phyloP scores from a whole-genome alignment of 495 filamentous ascomycete genomes.

The Neurospora sp. region DNA sequence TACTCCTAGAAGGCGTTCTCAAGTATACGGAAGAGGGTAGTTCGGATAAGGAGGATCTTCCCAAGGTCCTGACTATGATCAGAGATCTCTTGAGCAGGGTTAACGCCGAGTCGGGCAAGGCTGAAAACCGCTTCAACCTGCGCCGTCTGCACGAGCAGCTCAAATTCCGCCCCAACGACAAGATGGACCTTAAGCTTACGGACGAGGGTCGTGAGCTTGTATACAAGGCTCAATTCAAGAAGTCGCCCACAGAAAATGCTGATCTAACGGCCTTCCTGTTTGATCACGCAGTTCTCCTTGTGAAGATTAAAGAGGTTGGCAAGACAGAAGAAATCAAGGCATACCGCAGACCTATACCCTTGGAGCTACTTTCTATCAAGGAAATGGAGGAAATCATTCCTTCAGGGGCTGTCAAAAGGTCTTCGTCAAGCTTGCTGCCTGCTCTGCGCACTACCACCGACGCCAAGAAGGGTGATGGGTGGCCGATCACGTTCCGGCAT shows the following conservation, averaged over 20 bases:
- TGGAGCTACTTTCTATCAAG: slow-evolving; percentile 86
- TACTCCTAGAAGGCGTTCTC: slow-evolving; percentile 82
- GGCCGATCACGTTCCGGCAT: slow-evolving; percentile 96
- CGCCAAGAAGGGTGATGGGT: slow-evolving; percentile 58
- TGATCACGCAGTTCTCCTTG: slow-evolving; percentile 86
- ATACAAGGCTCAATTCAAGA: slow-evolving; percentile 88
- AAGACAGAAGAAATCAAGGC: slow-evolving; percentile 92
- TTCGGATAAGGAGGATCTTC: slow-evolving; percentile 83
- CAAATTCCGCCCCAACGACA: slow-evolving; percentile 76
- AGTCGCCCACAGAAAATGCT: slow-evolving; percentile 71
- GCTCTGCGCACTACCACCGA: slow-evolving; percentile 49
- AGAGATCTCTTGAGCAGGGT: slow-evolving; percentile 79
- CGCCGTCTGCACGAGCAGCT: slow-evolving; percentile 82
- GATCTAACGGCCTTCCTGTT: slow-evolving; percentile 94
- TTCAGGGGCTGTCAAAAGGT: slow-evolving; percentile 66
- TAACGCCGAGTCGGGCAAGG: slow-evolving; percentile 90
- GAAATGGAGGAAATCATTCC: slow-evolving; percentile 96
- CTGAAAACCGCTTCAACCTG: slow-evolving; percentile 95
- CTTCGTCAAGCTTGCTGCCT: slow-evolving; percentile 77
- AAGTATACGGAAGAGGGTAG: slow-evolving; percentile 83
- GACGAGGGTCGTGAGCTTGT: slow-evolving; percentile 89
- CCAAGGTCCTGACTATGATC: slow-evolving; percentile 74
- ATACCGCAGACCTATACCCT: slow-evolving; percentile 87
- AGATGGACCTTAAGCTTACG: slow-evolving; percentile 87
- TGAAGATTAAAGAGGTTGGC: slow-evolving; percentile 79